Evolutionary conservation across 306 rosid species (phyloP), one percentile per base, ranked within the genome.

Genomic region (Erythrophleum fordii): DNA sequence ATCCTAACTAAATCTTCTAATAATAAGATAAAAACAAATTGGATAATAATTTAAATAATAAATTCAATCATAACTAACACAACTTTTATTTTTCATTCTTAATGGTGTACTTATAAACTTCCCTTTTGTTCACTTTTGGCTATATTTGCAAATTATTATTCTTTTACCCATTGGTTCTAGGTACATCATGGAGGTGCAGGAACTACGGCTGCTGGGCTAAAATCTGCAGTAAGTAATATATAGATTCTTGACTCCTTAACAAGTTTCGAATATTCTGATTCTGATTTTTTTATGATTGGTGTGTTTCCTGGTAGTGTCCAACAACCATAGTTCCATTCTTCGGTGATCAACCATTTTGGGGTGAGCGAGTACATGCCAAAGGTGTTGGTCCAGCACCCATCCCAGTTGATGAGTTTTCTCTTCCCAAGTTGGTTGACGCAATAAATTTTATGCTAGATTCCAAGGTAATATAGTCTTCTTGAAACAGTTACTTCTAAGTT

Each of bases 121-220:
- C 44, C 9, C 25, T 46, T 8, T 16, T 25, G 5, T 26, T 18
- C n/a, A n/a, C 44, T 61, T 61, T 61, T 61, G 23, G 69, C 16
- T 61, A 17, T 16, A 8, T 77, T 62, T 44, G 9, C 45, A 77
- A 72, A 52, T 28, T 71, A 61, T 59, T 31, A 80, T 70, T 23
- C 20, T 83, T 81, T 83, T 26, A 17, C 41, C 37, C 35, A 26
- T 73, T 77, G 28, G 37, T 72, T 80, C 62, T 88, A 93, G 99
- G 97, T 96, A 82, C 99, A 96, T 88, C 99, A 96, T 69, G 99
- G 99, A 67, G 99, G 99, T 79, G 99, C 99, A 76, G 99, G 99
- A 87, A 96, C 99, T n/a, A 96, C 99, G 45, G 99, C 99, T 81
- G 98, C 99, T 52, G 99, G 99, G 85, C 86, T 96, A 68, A 93